Evolutionary conservation across 176 grass and related monocot species (phyloP).

Genomic region (Cenchrus americanus): DNA sequence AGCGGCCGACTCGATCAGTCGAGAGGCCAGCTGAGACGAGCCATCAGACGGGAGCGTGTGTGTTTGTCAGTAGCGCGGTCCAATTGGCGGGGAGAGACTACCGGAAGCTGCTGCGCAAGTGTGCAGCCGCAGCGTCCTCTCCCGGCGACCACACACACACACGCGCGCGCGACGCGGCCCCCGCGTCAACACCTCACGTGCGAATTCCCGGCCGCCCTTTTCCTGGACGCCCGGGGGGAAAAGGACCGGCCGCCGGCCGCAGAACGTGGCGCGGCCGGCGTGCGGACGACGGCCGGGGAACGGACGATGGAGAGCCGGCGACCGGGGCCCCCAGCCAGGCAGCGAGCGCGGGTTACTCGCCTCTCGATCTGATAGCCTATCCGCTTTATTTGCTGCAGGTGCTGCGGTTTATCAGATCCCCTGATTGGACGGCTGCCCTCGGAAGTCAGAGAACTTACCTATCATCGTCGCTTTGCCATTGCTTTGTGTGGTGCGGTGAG

Average conservation of each 20-base stretch:
- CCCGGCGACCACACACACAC: no score
- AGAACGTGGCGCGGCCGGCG: not conserved
- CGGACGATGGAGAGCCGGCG: not conserved
- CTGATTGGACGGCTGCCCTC: slow-evolving; percentile 10
- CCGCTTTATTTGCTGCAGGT: not conserved
- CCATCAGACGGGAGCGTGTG: no score
- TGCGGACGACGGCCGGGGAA: not conserved
- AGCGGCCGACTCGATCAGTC: no score
- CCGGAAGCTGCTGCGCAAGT: no score
- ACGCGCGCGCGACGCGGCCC: no score
- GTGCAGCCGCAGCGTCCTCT: no score
- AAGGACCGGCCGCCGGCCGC: not conserved
- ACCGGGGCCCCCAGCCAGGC: not conserved
- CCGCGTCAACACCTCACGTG: no score
- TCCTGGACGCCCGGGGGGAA: not conserved
- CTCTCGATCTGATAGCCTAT: slow-evolving; percentile 32
- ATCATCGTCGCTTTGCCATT: not conserved
- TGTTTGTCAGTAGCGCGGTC: no score
- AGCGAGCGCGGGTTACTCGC: not conserved
- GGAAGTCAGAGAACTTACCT: slow-evolving; percentile 28
- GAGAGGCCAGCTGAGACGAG: no score
- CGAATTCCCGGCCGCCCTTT: not conserved
- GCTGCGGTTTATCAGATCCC: slow-evolving; percentile 25
- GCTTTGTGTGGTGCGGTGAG: not conserved
- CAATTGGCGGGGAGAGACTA: no score